Conservation (phyloP, 2,329 filamentous ascomycete species). For the Xylariaceae sp. region DNA sequence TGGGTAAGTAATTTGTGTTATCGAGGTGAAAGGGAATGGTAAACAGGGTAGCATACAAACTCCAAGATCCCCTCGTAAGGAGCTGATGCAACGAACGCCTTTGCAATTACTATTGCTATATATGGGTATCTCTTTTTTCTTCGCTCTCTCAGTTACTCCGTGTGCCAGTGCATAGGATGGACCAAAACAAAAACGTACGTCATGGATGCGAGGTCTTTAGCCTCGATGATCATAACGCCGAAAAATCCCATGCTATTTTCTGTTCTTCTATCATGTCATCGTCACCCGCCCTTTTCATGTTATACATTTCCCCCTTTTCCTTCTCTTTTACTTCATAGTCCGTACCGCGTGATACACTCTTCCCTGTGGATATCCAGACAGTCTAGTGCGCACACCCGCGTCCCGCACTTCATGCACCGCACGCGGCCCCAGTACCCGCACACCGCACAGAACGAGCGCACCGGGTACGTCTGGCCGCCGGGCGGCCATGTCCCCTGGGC, state of each 20-base stretch:
- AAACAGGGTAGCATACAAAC: neutral
- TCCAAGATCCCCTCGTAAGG: neutral
- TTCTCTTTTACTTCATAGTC: slow-evolving; percentile 32
- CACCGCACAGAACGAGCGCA: slow-evolving; percentile 66
- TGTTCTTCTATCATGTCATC: no score
- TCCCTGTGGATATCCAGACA: slow-evolving; percentile 68
- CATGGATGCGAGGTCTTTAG: no score
- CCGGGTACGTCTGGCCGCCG: slow-evolving; percentile 41
- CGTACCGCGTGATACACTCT: slow-evolving; percentile 63
- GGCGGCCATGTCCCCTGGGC: slow-evolving; percentile 46
- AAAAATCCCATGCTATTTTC: neutral
- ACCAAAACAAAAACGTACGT: neutral
- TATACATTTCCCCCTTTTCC: neutral
- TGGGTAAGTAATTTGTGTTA: neutral
- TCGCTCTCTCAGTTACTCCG: slow-evolving; percentile 2
- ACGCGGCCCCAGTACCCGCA: slow-evolving; percentile 79
- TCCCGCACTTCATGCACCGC: slow-evolving; percentile 72
- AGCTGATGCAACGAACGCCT: slow-evolving; percentile 3
- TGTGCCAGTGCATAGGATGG: slow-evolving; percentile 1
- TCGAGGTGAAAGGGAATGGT: neutral
- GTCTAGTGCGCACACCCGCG: slow-evolving; percentile 68
- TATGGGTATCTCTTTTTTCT: slow-evolving; percentile 8
- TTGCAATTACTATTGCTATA: neutral
- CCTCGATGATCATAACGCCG: neutral
- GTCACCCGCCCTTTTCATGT: neutral